Percentiles rank a stretch among this genome's conserved stretches.
phyloP scores from a whole-genome alignment of 1,284 basidiomycete genomes.

The Malassezia furfur region DNA sequence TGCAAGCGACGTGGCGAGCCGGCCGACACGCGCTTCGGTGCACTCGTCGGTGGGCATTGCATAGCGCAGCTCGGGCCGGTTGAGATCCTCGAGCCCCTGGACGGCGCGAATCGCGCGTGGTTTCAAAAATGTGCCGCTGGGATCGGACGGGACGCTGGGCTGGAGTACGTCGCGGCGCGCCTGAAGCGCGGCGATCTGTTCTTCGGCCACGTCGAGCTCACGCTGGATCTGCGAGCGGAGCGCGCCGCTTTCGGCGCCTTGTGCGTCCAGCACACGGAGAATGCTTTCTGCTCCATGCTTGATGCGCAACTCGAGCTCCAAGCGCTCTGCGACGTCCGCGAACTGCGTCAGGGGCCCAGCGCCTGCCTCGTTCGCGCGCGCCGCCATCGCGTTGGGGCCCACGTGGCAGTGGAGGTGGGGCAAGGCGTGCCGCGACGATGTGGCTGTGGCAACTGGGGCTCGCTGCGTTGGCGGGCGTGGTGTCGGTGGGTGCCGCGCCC shows the following conservation, averaged over 20 bases:
- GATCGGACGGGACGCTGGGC: not conserved
- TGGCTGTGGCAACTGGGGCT: not conserved
- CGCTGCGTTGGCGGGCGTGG: not conserved
- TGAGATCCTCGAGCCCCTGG: constrained; percentile 14
- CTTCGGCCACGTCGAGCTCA: constrained; percentile 63
- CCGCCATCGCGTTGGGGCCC: constrained; percentile 1
- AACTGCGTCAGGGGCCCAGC: not conserved
- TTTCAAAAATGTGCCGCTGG: constrained; percentile 5
- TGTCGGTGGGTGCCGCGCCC: not conserved
- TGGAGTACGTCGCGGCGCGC: constrained; percentile 2
- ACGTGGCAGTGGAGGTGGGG: not conserved
- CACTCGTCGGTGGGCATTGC: constrained; percentile 19
- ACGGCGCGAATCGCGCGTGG: constrained; percentile 16
- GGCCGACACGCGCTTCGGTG: not conserved
- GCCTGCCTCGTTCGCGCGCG: constrained; percentile 3
- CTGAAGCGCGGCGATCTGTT: constrained; percentile 62
- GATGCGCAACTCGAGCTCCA: constrained; percentile 65
- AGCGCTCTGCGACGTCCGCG: constrained; percentile 20
- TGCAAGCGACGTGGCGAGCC: not conserved
- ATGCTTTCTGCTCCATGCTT: constrained; percentile 77
- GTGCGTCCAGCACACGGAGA: constrained; percentile 58
- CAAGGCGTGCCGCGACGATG: not conserved
- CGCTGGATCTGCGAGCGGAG: constrained; percentile 65
- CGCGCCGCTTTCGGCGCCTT: constrained; percentile 15
- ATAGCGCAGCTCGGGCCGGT: constrained; percentile 18